Percentiles rank a stretch among this genome's conserved stretches.
Conservation (phyloP, 176 grass and related monocot genomes). For the Bolboschoenus planiculmis region DNA sequence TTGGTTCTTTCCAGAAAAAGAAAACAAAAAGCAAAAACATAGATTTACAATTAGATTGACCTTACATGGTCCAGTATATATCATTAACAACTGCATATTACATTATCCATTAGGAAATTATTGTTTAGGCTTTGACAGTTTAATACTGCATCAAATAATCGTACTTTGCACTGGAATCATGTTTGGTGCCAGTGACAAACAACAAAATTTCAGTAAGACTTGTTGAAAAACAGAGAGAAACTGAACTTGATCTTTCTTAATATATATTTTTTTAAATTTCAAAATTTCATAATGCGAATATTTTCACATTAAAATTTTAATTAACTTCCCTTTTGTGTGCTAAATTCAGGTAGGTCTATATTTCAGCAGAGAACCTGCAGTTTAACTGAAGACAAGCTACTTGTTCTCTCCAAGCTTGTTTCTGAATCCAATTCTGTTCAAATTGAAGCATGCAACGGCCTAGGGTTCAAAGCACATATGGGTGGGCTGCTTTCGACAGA, state of each 20-base stretch:
- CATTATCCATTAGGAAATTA: not conserved
- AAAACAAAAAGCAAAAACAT: too few relatives aligned
- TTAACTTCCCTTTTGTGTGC: not conserved
- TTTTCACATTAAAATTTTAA: not conserved
- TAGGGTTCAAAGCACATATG: slow-evolving; percentile 36
- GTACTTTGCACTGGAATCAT: not conserved
- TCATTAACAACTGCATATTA: not conserved
- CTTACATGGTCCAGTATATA: not conserved
- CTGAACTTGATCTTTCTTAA: not conserved
- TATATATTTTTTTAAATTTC: not conserved
- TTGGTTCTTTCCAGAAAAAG: not conserved
- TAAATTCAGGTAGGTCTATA: slow-evolving; percentile 2
- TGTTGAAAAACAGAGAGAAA: not conserved
- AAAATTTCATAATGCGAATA: not conserved
- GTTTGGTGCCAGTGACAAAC: not conserved
- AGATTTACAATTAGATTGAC: not conserved
- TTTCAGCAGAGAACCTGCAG: slow-evolving; percentile 11
- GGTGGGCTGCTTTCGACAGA: slow-evolving; percentile 84
- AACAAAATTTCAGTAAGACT: not conserved
- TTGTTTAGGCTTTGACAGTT: not conserved
- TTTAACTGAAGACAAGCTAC: not conserved
- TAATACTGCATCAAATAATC: not conserved
- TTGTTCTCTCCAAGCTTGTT: not conserved
- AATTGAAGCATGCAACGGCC: slow-evolving; percentile 42
- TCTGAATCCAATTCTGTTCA: not conserved